Evolutionary conservation across 345 rosid species (phyloP).

Genomic region (Rhizophora apiculata): DNA sequence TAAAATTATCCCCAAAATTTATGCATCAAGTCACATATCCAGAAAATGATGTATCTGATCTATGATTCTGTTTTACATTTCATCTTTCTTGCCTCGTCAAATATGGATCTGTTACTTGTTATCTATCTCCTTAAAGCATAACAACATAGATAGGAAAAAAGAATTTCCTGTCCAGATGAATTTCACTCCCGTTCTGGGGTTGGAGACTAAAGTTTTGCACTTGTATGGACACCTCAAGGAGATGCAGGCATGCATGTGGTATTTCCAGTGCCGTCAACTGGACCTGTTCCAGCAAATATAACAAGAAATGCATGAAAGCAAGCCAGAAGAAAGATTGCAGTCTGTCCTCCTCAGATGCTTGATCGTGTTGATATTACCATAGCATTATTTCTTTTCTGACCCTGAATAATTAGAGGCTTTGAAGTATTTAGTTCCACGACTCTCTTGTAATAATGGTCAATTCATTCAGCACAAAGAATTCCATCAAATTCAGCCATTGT

Average conservation of each 20-base stretch:
- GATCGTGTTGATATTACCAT: background rate
- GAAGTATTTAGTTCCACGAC: background rate
- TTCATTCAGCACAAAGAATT: background rate
- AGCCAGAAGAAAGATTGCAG: background rate
- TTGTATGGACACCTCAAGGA: constrained; percentile 5
- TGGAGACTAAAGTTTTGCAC: background rate
- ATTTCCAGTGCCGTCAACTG: background rate
- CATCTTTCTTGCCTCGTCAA: too few species aligned
- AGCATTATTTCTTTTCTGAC: constrained; percentile 12
- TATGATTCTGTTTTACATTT: too few species aligned
- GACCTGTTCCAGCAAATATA: background rate
- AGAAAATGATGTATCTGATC: too few species aligned
- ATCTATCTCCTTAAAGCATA: too few species aligned
- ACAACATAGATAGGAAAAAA: too few species aligned
- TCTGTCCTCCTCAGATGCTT: background rate
- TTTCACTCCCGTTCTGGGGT: too few species aligned
- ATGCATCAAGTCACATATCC: too few species aligned
- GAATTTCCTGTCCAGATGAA: too few species aligned
- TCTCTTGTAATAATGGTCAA: background rate
- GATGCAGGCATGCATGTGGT: background rate
- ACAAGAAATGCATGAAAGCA: background rate
- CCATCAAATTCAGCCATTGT: background rate
- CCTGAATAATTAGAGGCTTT: constrained; percentile 13
- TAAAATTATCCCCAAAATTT: too few species aligned
- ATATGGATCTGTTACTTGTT: too few species aligned